phyloP scores from a whole-genome alignment of 169 alveolate genomes.

The Eimeria praecox region DNA sequence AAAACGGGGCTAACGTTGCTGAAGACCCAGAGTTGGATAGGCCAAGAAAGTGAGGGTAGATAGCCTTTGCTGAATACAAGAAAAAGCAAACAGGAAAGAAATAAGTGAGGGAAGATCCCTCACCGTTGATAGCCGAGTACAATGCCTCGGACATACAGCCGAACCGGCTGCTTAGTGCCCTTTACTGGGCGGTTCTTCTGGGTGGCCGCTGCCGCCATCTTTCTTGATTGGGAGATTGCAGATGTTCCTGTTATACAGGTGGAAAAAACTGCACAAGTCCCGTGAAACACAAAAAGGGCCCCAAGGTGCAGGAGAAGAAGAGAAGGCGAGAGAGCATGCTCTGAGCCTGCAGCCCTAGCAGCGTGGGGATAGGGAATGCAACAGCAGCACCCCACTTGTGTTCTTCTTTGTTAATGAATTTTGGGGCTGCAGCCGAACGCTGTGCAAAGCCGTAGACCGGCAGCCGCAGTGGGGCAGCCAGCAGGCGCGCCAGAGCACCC shows the following conservation, averaged over 20 bases:
- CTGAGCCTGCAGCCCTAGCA: conserved; percentile 1
- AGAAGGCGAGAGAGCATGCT: conserved; percentile 56
- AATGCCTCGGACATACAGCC: conserved; percentile 95
- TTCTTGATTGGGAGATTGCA: not conserved
- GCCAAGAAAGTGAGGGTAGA: not conserved
- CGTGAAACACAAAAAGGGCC: conserved; percentile 10
- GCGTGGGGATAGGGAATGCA: conserved; percentile 49
- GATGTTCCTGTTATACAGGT: not conserved
- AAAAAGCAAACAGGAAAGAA: not conserved
- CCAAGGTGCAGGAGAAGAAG: not conserved
- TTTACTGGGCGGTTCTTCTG: conserved; percentile 70
- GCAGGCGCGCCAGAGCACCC: conserved; percentile 46
- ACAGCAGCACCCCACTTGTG: conserved; percentile 58
- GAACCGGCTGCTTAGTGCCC: conserved; percentile 90
- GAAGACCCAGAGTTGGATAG: not conserved
- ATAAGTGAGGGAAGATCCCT: not conserved
- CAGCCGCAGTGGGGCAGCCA: conserved; percentile 50
- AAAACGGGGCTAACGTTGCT: not conserved
- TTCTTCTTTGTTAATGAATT: not conserved
- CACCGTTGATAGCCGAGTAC: conserved; percentile 95
- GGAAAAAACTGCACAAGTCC: conserved; percentile 48
- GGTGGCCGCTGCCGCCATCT: conserved; percentile 60
- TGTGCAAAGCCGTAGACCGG: not conserved
- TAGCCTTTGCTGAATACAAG: not conserved
- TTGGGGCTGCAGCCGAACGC: conserved; percentile 76